Evolutionary conservation across 108 stramenopile genomes (phyloP).

Genomic region (Fragilariopsis cylindrus): DNA sequence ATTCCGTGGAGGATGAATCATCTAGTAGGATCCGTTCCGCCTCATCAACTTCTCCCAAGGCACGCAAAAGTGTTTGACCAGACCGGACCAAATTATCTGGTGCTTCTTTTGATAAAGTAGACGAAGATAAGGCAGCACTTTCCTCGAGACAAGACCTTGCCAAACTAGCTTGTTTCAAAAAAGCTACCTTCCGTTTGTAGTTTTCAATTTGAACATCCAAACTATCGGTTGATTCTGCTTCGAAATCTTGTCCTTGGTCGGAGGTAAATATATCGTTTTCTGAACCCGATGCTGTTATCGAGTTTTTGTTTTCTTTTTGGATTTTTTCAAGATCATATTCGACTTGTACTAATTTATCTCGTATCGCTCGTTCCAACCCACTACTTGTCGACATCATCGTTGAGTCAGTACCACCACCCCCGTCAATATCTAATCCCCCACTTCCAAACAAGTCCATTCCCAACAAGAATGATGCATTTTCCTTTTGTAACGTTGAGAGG

Average conservation of each 20-base stretch:
- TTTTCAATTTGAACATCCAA: slow-evolving; percentile 6
- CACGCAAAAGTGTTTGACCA: slow-evolving; percentile 27
- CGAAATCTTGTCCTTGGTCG: too few species aligned
- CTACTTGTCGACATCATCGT: background rate
- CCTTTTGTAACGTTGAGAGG: background rate
- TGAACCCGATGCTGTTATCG: background rate
- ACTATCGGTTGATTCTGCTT: background rate
- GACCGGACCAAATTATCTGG: slow-evolving; percentile 32
- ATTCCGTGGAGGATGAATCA: background rate
- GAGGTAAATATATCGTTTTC: background rate
- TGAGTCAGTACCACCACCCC: background rate
- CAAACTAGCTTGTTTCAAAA: slow-evolving; percentile 52
- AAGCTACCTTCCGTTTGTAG: slow-evolving; percentile 28
- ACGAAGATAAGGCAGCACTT: slow-evolving; percentile 25
- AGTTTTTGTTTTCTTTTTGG: background rate
- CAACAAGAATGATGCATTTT: slow-evolving; percentile 46
- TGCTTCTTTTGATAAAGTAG: background rate
- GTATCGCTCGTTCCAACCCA: slow-evolving; percentile 35
- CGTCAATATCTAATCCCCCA: background rate
- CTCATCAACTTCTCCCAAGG: slow-evolving; percentile 22
- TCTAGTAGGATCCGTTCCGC: slow-evolving; percentile 25
- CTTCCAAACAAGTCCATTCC: slow-evolving; percentile 67
- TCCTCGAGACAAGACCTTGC: slow-evolving; percentile 43
- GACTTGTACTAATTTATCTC: slow-evolving; percentile 43
- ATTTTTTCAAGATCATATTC: slow-evolving; percentile 43